phyloP scores from a whole-genome alignment of 1,139 yeast genomes.

The Diutina siamensis region DNA sequence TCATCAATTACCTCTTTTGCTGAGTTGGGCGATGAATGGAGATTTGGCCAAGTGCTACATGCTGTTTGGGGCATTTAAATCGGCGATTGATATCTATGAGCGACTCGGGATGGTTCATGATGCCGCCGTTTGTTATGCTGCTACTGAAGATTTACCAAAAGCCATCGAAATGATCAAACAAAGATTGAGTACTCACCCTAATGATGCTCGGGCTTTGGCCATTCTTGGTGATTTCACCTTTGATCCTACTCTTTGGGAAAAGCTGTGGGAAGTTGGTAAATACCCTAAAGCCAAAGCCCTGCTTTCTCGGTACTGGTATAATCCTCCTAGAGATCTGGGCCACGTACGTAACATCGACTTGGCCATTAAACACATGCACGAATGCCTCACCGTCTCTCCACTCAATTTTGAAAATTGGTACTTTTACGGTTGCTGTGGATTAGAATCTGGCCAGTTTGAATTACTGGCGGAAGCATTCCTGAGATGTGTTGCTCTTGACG shows the following conservation, averaged over 20 bases:
- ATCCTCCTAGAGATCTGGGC: conserved; percentile 50
- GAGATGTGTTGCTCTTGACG: conserved; percentile 81
- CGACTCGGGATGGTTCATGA: conserved; percentile 69
- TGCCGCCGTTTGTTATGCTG: conserved; percentile 84
- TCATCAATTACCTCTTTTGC: conserved; percentile 65
- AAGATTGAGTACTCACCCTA: conserved; percentile 47
- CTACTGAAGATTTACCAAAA: conserved; percentile 61
- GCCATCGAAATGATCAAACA: conserved; percentile 51
- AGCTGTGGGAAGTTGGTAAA: conserved; percentile 78
- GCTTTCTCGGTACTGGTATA: conserved; percentile 60
- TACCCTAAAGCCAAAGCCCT: conserved; percentile 83
- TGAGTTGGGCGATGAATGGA: conserved; percentile 81
- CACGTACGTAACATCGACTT: conserved; percentile 37
- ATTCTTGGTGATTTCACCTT: conserved; percentile 78
- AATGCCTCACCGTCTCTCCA: conserved; percentile 68
- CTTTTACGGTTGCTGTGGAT: conserved; percentile 82
- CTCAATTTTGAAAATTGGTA: conserved; percentile 79
- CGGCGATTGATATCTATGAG: conserved; percentile 86
- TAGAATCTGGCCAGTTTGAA: conserved; percentile 61
- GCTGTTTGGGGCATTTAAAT: conserved; percentile 74
- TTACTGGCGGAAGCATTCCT: conserved; percentile 90
- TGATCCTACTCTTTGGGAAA: conserved; percentile 69
- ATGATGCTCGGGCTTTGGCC: conserved; percentile 76
- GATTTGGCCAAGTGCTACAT: conserved; percentile 78
- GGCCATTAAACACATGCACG: conserved; percentile 62